Percentiles rank a stretch among this genome's conserved stretches.
These are phyloP conservation scores for Aspergillus avenaceus DNA, from an alignment of 495 filamentous ascomycete species.

Conservation along the genomic window DNA sequence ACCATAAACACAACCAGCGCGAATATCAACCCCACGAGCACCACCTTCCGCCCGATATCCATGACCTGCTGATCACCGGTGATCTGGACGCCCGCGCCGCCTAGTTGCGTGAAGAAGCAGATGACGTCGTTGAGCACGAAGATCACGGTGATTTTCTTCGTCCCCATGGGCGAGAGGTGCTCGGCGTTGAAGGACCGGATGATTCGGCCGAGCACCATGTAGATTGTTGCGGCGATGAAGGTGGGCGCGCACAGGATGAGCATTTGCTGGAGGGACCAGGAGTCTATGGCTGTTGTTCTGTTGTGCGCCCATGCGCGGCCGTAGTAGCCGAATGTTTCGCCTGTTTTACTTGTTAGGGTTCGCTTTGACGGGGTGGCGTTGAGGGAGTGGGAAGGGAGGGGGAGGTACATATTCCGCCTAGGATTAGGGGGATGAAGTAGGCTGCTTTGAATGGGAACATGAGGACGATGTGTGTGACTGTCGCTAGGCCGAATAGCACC, in stretches of 20 bases:
- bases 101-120: constrained; percentile 31
- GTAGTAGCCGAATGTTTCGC: constrained; percentile 47
- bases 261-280: constrained; percentile 41
- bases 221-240: constrained; percentile 52
- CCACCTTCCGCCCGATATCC: constrained; percentile 30
- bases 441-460: constrained; percentile 40
- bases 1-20: constrained; percentile 26
- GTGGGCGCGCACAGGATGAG: constrained; percentile 43
- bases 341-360: constrained; percentile 14
- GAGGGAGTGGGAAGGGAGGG: neutral
- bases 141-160: constrained; percentile 24
- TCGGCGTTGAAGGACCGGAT: constrained; percentile 48
- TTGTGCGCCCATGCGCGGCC: constrained; percentile 38
- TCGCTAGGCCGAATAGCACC: constrained; percentile 41
- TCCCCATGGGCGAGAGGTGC: constrained; percentile 23
- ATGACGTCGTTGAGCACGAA: constrained; percentile 38
- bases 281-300: constrained; percentile 17
- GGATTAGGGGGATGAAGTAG: constrained; percentile 53
- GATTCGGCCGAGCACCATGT: constrained; percentile 54
- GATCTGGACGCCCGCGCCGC: constrained; percentile 40
- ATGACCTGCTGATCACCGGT: constrained; percentile 27
- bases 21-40: constrained; percentile 29
- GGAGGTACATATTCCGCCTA: constrained; percentile 54
- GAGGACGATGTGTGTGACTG: constrained; percentile 35
- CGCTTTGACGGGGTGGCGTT: neutral